Evolutionary conservation across 768 basidiomycete species (phyloP).

Genomic region (Trametes elegans): DNA sequence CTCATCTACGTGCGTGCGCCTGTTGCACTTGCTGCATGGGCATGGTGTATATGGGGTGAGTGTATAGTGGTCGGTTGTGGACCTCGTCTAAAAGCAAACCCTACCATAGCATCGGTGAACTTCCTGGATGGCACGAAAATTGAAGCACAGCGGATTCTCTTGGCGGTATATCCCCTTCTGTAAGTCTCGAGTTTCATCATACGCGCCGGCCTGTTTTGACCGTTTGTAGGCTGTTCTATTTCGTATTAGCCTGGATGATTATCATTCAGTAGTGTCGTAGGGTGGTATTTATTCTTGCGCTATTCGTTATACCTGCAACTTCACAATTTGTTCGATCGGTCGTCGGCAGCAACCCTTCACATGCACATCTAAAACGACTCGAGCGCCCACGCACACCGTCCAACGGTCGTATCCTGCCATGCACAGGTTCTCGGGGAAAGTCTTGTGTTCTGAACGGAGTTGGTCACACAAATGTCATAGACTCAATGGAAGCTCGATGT

Average conservation of each 20-base stretch:
- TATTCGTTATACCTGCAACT: no score
- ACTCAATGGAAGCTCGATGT: no score
- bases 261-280: slow-evolving; percentile 64
- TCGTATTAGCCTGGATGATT: slow-evolving; percentile 96
- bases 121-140: slow-evolving; percentile 96
- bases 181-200: slow-evolving; percentile 39
- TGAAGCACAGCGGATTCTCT: slow-evolving; percentile 82
- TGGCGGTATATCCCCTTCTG: slow-evolving; percentile 96
- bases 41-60: slow-evolving; percentile 96
- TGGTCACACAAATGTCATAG: no score
- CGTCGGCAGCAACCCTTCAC: no score
- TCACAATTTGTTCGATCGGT: no score
- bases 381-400: no score
- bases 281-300: slow-evolving; percentile 4
- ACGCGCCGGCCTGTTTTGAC: neutral
- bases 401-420: no score
- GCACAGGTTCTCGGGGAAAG: no score
- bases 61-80: neutral
- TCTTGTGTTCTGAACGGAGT: no score
- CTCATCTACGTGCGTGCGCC: slow-evolving; percentile 86
- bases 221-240: slow-evolving; percentile 75
- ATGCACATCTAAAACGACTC: no score
- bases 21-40: slow-evolving; percentile 83
- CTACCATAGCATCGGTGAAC: slow-evolving; percentile 95
- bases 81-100: no score